Evolutionary conservation across 306 rosid species (phyloP).

Genomic region (Macrotyloma uniflorum): DNA sequence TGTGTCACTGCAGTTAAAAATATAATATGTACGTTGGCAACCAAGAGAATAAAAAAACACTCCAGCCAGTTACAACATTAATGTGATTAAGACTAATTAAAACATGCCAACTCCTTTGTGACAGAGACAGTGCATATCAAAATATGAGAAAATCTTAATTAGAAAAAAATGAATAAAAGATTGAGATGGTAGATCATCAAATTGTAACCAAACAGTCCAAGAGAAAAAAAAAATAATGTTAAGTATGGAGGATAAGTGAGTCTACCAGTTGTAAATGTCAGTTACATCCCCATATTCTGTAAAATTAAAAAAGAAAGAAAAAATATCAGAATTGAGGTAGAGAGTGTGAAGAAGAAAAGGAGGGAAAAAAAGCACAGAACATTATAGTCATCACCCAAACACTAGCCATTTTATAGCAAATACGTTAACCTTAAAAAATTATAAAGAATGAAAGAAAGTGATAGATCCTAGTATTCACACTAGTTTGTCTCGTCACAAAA

Average conservation of each 20-base stretch:
- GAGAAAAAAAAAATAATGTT: slow-evolving; percentile 21
- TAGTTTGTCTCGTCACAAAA: neutral
- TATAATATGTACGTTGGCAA: slow-evolving; percentile 31
- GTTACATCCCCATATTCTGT: slow-evolving; percentile 97
- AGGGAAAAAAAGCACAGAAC: neutral
- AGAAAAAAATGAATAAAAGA: neutral
- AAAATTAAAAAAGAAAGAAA: slow-evolving; percentile 18
- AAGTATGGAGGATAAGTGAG: slow-evolving; percentile 36
- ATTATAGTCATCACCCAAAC: slow-evolving; percentile 6
- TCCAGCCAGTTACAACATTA: neutral
- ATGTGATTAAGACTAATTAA: slow-evolving; percentile 3
- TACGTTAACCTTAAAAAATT: neutral
- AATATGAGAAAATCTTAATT: slow-evolving; percentile 3
- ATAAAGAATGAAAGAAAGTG: neutral
- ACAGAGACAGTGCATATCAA: neutral
- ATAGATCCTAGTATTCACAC: neutral
- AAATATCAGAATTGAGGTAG: slow-evolving; percentile 31
- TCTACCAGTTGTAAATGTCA: slow-evolving; percentile 90
- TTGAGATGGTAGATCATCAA: neutral
- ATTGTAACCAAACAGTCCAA: slow-evolving; percentile 20
- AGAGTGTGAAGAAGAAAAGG: slow-evolving; percentile 3
- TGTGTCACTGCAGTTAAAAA: slow-evolving; percentile 73
- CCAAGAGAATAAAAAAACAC: slow-evolving; percentile 26
- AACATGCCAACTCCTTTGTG: slow-evolving; percentile 14
- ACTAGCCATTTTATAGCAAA: slow-evolving; percentile 3